Evolutionary conservation across 148 eudicot genomes (phyloP), one percentile per base, ranked within the genome.

Genomic region (Cornus kousa): DNA sequence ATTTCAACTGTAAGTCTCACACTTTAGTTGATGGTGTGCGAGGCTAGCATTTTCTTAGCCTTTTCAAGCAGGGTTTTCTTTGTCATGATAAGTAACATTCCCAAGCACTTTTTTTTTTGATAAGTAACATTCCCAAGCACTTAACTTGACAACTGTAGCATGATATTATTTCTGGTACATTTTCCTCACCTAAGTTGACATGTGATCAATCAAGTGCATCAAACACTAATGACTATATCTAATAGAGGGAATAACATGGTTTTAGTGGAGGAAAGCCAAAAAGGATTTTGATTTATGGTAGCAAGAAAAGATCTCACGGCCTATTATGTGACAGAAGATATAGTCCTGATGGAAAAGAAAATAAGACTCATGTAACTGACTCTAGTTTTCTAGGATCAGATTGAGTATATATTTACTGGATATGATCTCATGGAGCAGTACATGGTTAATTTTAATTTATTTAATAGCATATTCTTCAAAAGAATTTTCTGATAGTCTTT

Each of bases 241-340:
- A 23, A 31, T 31, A 73, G 67, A 72, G 50, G 16, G 55, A 57
- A 7, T 48, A 10, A 65, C 65, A 43, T 48, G 60, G 65, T 79
- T 67, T n/a, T 23, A 68, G 55, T 59, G 53, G 55, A 75, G 10
- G 77, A 20, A 16, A 35, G 22, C 74, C 46, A 64, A 79, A 65
- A 37, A 14, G 5, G 46, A 73, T 2, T 50, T 55, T 7, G 10
- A 5, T 19, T 17, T 57, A 59, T 22, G 65, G 22, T 2, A 5
- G 17, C 43, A 22, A 39, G 5, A 33, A 59, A 28, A 62, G 37
- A 75, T 40, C 31, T 64, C 22, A 40, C 39, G 37, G 32, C 70
- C 78, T 64, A 64, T 40, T 37, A 59, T 60, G 20, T 75, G 32
- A 60, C 40, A 35, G 10, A 35, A 35, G 37, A 64, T 37, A 75